Evolutionary conservation across 2,329 filamentous ascomycete genomes (phyloP), one percentile per base, ranked within the genome.

Genomic region (Penicillium sumatraense): DNA sequence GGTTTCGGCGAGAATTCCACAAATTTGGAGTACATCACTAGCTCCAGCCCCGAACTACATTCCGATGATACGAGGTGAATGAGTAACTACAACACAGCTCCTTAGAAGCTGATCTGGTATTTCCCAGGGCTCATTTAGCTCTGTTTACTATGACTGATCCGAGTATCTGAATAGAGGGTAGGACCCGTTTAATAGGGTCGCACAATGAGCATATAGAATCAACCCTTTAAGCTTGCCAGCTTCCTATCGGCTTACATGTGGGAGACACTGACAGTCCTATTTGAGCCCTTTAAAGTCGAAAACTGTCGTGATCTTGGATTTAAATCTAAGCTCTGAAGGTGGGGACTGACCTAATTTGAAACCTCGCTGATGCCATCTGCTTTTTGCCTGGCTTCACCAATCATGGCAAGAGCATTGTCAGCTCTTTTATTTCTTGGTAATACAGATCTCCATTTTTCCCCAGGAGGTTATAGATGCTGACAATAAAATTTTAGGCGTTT

Each of bases 161-260:
- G n/a, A n/a, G n/a, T 29, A 35, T 23, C 24, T 14, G 14, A 26
- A 16, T 29, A 24, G 29, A 33, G 29, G 29, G 33, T 27, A 49
- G 57, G 54, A 49, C 33, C 20, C 27, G n/a, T 51, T 38, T 49
- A 49, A 42, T 3, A 11, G 45, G 8, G 57, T 57, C 5, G 49
- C 49, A 57, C 57, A 48, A 41, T 16, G 11, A 35, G n/a, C 38
- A 40, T 31, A n/a, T 40, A 44, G 14, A 54, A 24, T 20, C 3
- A 26, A 14, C 16, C 14, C 40, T 54, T 45, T 11, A 2, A 41
- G 3, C 23, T 24, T 36, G 33, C 26, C 31, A 24, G 26, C 26
- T n/a, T 16, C 2, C 9, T 23, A 20, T 42, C 24, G 40, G 16
- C 5, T 52, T 29, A 54, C 51, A 55, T 53, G 54, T 54, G 54